Evolutionary conservation across 352 stramenopile species (phyloP).

Genomic region (Phytophthora kernoviae): DNA sequence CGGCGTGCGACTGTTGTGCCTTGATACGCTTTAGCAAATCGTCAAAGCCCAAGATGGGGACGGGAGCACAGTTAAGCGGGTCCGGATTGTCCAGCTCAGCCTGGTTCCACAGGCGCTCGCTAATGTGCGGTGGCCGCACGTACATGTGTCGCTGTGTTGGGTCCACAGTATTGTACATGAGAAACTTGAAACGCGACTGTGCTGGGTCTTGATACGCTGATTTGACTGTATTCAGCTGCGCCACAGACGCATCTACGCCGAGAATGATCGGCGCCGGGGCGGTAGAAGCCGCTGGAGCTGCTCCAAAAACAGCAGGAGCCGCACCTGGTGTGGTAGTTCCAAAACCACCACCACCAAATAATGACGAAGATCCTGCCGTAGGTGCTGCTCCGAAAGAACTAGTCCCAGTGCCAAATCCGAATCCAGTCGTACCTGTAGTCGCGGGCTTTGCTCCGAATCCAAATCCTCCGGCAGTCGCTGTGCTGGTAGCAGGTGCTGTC

Average conservation of each 20-base stretch:
- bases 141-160: conserved; percentile 84
- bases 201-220: conserved; percentile 82
- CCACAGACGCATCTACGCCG: conserved; percentile 73
- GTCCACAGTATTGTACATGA: conserved; percentile 91
- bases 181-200: conserved; percentile 89
- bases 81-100: conserved; percentile 88
- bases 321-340: conserved; percentile 27
- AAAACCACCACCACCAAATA: conserved; percentile 43
- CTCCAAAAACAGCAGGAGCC: conserved; percentile 32
- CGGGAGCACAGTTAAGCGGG: conserved; percentile 76
- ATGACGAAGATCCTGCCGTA: conserved; percentile 27
- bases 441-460: conserved; percentile 35
- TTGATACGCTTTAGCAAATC: conserved; percentile 85
- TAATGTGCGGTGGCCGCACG: conserved; percentile 77
- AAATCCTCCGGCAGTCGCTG: conserved; percentile 36
- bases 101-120: conserved; percentile 85
- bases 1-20: conserved; percentile 77
- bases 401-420: conserved; percentile 26
- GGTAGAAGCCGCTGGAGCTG: conserved; percentile 37
- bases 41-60: conserved; percentile 78
- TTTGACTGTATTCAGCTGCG: conserved; percentile 83
- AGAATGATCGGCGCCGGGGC: conserved; percentile 75
- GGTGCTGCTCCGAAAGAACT: conserved; percentile 43
- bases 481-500: conserved; percentile 32
- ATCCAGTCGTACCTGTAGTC: conserved; percentile 27